A percentile compares a stretch with the other conserved stretches of the same genome.
Conservation (phyloP, 805 yeast genomes). For the Clavispora asparagi region DNA sequence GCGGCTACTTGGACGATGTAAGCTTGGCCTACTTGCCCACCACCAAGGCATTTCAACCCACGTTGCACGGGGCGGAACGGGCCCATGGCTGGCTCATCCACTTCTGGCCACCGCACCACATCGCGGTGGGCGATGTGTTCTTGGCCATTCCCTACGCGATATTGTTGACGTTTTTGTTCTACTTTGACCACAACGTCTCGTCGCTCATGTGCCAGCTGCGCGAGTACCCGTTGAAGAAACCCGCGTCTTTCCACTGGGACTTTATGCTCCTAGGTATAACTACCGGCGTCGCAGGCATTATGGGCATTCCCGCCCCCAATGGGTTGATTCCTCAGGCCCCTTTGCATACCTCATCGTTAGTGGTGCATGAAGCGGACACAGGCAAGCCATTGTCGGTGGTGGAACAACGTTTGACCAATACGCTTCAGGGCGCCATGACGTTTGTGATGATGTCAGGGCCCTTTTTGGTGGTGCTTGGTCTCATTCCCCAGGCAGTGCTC, state of each 20-base stretch:
- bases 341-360: constrained; percentile 74
- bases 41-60: constrained; percentile 71
- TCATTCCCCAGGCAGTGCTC: constrained; percentile 87
- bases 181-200: constrained; percentile 93
- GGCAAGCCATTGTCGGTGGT: constrained; percentile 55
- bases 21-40: constrained; percentile 62
- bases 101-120: constrained; percentile 56
- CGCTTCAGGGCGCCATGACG: constrained; percentile 77
- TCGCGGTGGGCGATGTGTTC: constrained; percentile 71
- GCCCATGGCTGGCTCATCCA: constrained; percentile 70
- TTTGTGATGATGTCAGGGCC: constrained; percentile 90
- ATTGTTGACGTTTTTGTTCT: constrained; percentile 75
- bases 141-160: constrained; percentile 92
- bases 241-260: constrained; percentile 91
- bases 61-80: constrained; percentile 33
- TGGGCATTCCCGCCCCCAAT: constrained; percentile 95
- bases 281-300: constrained; percentile 79
- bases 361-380: constrained; percentile 43
- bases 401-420: constrained; percentile 84
- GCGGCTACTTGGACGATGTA: constrained; percentile 61
- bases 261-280: constrained; percentile 77
- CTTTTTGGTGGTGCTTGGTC: constrained; percentile 68
- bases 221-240: constrained; percentile 76
- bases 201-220: constrained; percentile 87
- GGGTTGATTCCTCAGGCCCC: constrained; percentile 98